Base-by-base conservation (phyloP, 2,329 filamentous ascomycete genomes). In the Simplicillium sp. region DNA sequence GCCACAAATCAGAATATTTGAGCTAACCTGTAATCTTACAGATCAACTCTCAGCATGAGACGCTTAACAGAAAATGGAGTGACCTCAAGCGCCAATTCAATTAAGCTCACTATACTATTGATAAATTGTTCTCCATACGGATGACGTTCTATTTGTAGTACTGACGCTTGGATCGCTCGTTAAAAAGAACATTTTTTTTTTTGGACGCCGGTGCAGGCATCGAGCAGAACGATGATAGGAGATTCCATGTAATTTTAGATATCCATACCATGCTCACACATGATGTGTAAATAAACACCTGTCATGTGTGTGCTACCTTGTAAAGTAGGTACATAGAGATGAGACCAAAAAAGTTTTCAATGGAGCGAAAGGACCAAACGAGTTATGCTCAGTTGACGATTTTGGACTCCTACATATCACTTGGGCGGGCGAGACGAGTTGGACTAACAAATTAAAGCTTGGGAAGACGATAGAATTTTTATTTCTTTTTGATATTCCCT, bases 41-140 rank as follows among this genome's bases (percentile, higher is more conserved):
- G 84, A 75, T 87, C 49, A 84, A 84, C 53, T 67, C 76, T 20
- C 66, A 75, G 48, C 77, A 89, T 53, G 86, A 90, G 60, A 74
- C 77, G 7, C 73, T 90, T 34, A 80, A 71, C 47, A 78, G 84
- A 51, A 87, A 84, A 65, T 89, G 84, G 84, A 77, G 75, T 38
- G 86, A 90, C 51, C 67, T 90, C 47, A 77, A 72, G 61, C 66
- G 68, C 38, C 75, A 78, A 43, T 75, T 79, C 51, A 65, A 62
- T 36, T 72, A 47, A 59, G 29, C 25, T 34, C 28, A 17, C 15
- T 9, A 12, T 17, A 40, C 34, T 37, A 37, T 34, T 29, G 31
- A 35, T 37, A 29, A 37, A 38, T 37, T 34, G 34, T 13, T 13
- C 14, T 37, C 11, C 7, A 35, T 44, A 44, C 31, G 37, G 36